Evolutionary conservation across 2,329 filamentous ascomycete species (phyloP), one percentile per base, ranked within the genome.

Genomic region (Xylariaceae sp.): DNA sequence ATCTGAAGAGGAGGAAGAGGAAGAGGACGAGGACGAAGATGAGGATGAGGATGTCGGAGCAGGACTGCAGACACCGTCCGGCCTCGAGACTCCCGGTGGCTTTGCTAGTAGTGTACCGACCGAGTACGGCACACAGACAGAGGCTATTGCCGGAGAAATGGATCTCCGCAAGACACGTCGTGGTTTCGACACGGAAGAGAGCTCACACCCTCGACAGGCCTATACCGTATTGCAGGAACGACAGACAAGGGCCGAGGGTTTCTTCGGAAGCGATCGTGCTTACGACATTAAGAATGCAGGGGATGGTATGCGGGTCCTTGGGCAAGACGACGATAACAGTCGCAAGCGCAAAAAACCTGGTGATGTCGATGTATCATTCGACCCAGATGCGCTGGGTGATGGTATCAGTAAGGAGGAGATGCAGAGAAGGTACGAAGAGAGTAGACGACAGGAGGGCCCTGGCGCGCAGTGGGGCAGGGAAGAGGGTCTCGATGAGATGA

Each of bases 301-400:
- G 52, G 39, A 72, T 71, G 57, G 78, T 54, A 71, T 89, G 55
- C 88, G 89, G 1, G 81, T 95, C 2, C 81, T 99, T 4, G 94
- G 92, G 11, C 81, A 83, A 57, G 90, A 95, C 19, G 88, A 91
- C 53, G 84, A 91, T 50, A 79, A 69, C 48, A 76, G 71, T 19
- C 77, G 89, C 64, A 94, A 95, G 75, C 83, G 90, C 64, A 99
- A 97, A 83, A 96, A 97, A 80, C 92, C 89, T 4, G 94, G 93
- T 39, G 94, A 99, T 68, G 82, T 99, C 19, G 94, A 99, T 61
- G 88, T 97, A 28, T 90, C 91, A 19, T 84, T 99, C 57, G 91
- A 97, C 63, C 83, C 90, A 5, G 93, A 97, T 66, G 81, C 87
- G 36, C 71, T 99, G 54, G 83, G 83, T 58, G 79, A 82, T 61